phyloP scores from a whole-genome alignment of 139 green algal species.

The Tetraselmis chui region DNA sequence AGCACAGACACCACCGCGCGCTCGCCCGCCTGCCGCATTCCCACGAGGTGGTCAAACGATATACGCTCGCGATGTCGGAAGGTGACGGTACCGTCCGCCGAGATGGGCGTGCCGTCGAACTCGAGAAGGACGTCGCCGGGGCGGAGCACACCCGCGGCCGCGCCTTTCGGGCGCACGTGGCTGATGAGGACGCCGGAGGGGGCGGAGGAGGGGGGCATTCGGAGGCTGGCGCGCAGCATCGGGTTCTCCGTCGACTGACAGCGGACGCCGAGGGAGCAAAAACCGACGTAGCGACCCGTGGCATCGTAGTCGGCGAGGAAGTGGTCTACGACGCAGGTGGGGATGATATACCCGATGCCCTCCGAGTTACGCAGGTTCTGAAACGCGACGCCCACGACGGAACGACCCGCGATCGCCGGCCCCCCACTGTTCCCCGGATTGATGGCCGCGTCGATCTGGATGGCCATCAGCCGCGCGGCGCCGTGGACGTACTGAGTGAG shows the following conservation, averaged over 20 bases:
- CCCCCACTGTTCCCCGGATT: conserved; percentile 48
- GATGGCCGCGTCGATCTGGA: conserved; percentile 64
- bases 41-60: conserved; percentile 63
- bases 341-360: conserved; percentile 68
- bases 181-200: conserved; percentile 72
- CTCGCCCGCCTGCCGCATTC: neutral
- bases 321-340: conserved; percentile 25
- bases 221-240: conserved; percentile 46
- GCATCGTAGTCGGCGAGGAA: conserved; percentile 15
- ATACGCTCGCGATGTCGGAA: conserved; percentile 62
- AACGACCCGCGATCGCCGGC: conserved; percentile 37
- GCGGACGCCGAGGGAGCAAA: conserved; percentile 53
- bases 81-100: conserved; percentile 50
- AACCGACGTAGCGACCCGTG: conserved; percentile 28
- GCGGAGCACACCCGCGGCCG: conserved; percentile 23
- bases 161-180: conserved; percentile 45
- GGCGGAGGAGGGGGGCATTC: conserved; percentile 36
- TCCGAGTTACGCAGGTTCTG: conserved; percentile 58
- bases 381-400: conserved; percentile 56
- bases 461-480: conserved; percentile 48
- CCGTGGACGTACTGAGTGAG: conserved; percentile 51
- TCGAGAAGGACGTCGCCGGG: conserved; percentile 61
- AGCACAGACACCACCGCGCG: conserved; percentile 27
- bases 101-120: conserved; percentile 58
- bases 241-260: conserved; percentile 66